Conservation (phyloP, 106 monocot species). For the Dendrobium chrysotoxum region DNA sequence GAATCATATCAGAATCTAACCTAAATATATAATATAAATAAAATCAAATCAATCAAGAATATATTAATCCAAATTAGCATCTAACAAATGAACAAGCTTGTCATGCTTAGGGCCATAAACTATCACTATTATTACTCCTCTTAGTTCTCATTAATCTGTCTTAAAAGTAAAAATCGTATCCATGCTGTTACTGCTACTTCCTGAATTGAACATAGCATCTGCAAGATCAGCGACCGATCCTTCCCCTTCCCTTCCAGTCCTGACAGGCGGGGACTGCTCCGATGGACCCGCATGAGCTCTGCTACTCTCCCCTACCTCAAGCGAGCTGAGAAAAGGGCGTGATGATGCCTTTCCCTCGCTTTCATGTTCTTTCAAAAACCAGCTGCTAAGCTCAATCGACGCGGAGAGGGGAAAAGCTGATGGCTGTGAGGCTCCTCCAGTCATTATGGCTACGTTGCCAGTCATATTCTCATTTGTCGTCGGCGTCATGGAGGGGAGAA, state of each 20-base stretch:
- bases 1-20: background rate
- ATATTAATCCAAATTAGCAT: background rate
- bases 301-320: background rate
- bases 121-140: background rate
- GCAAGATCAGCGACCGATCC: constrained; percentile 42
- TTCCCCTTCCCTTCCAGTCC: constrained; percentile 21
- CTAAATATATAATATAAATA: background rate
- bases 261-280: background rate
- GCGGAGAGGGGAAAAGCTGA: too few relatives aligned
- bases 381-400: background rate
- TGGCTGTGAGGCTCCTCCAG: background rate
- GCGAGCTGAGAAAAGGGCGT: background rate
- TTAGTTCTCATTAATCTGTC: constrained; percentile 1
- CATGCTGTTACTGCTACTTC: constrained; percentile 33
- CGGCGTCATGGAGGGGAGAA: constrained; percentile 9
- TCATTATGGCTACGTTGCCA: background rate
- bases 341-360: background rate
- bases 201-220: constrained; percentile 50
- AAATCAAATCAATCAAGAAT: background rate
- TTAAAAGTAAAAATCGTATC: constrained; percentile 32
- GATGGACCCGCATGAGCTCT: background rate
- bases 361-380: background rate
- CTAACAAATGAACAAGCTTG: background rate
- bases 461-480: background rate
- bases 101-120: too few relatives aligned